Evolutionary conservation across 1,139 yeast species (phyloP), one percentile per base, ranked within the genome.

Genomic region (Diutina scorzettiae): DNA sequence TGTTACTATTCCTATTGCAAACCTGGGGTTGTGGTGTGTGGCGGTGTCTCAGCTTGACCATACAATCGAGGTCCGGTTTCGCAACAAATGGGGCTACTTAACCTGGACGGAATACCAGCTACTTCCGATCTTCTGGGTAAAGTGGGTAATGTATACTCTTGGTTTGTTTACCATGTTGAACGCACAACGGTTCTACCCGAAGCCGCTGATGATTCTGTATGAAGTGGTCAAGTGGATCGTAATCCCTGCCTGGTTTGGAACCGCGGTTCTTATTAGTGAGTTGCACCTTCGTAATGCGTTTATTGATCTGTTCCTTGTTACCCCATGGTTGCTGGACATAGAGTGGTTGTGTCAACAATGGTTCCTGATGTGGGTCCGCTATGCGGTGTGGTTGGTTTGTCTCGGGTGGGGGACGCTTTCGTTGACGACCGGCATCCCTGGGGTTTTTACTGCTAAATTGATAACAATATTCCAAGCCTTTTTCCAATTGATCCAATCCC

Each of bases 31-130:
- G 11, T 32, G 37, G 37, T 32, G 37, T 32, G 37, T 32, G 6
- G 21, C 21, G 11, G 37, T 32, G 4, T 14, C 25, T 20, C 37
- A 24, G 7, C 25, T 32, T 3, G 37, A 32, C 5, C 24, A 21
- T 7, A 16, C 17, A 1, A 11, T 32, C 11, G 37, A 32, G 20
- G 37, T 32, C 7, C 21, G 14, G 8, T 16, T 32, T 16, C 16
- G 37, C 8, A 32, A 32, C 16, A 14, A 11, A 9, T 32, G 37
- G 37, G 37, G 37, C 6, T 32, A 17, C 25, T 20, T 32, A 8
- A 25, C 37, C 11, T 14, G 14, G 24, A 19, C 25, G 37, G 37
- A 32, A n/a, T 20, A 32, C 25, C 37, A 32, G n/a, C 37, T 32
- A 25, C 19, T 32, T 11, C 37, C 37, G 16, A 32, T 32, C 37